A percentile compares a stretch with the other conserved stretches of the same genome.
Conservation (phyloP, 768 basidiomycete genomes). For the Lactarius psammicola region DNA sequence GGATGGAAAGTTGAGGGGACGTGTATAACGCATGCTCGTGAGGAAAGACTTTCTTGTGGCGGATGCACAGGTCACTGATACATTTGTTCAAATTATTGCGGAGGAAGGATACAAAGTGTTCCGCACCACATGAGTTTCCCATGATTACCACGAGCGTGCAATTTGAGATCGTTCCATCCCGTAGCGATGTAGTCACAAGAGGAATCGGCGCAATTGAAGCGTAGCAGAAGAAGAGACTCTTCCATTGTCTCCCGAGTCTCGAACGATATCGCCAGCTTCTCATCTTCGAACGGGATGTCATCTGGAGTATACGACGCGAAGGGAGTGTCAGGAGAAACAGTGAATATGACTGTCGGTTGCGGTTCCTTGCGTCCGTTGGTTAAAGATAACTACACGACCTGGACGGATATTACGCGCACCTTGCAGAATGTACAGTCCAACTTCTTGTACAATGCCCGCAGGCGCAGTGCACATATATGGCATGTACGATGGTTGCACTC, state of each 20-base stretch:
- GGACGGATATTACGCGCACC: constrained; percentile 42
- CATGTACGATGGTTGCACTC: constrained; percentile 94
- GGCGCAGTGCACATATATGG: constrained; percentile 86
- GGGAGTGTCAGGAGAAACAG: constrained; percentile 55
- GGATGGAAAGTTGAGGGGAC: constrained; percentile 57
- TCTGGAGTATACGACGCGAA: constrained; percentile 61
- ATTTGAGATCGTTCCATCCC: constrained; percentile 87
- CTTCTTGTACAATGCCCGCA: constrained; percentile 93
- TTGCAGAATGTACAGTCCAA: constrained; percentile 96
- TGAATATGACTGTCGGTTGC: constrained; percentile 74
- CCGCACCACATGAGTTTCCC: constrained; percentile 78
- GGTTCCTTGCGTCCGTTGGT: constrained; percentile 50
- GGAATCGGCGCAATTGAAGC: constrained; percentile 90
- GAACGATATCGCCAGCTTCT: constrained; percentile 76
- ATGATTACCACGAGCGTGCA: constrained; percentile 77
- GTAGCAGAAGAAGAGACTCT: constrained; percentile 82
- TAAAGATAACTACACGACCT: background rate
- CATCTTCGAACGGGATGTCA: constrained; percentile 60
- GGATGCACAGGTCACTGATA: constrained; percentile 78
- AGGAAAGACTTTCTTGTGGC: constrained; percentile 89
- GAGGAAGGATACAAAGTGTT: background rate
- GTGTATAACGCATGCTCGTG: constrained; percentile 92
- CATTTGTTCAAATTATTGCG: background rate
- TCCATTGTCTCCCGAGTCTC: constrained; percentile 95
- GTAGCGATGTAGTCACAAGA: constrained; percentile 81